phyloP scores from a whole-genome alignment of 257 asterid genomes.

The Penstemon newberryi region DNA sequence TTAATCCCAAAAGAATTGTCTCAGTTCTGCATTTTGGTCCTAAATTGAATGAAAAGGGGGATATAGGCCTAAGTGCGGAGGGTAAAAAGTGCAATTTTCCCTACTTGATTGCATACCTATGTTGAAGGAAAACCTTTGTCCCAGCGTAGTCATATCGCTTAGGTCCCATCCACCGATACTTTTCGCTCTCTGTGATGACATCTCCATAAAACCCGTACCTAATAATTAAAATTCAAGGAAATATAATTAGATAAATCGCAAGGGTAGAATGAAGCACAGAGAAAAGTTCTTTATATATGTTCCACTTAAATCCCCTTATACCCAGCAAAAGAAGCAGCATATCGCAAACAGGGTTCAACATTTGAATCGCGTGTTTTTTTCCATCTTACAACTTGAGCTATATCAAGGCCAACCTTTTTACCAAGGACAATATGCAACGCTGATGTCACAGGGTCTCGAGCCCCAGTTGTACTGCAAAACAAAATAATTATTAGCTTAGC shows the following conservation, averaged over 20 bases:
- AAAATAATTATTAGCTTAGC: constrained; percentile 14
- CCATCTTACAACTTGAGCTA: constrained; percentile 97
- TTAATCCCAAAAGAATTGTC: too few species aligned
- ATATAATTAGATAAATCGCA: constrained; percentile 15
- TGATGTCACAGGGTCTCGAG: constrained; percentile 91
- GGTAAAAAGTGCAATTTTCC: too few species aligned
- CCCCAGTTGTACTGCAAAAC: constrained; percentile 89
- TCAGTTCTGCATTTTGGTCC: too few species aligned
- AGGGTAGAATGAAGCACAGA: constrained; percentile 22
- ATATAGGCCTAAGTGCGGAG: too few species aligned
- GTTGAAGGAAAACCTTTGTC: constrained; percentile 97
- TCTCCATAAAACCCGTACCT: constrained; percentile 99
- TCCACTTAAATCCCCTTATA: constrained; percentile 20
- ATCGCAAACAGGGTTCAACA: constrained; percentile 89
- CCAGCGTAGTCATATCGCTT: constrained; percentile 92
- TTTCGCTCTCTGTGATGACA: constrained; percentile 94
- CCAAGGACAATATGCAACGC: constrained; percentile 94
- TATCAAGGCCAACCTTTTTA: constrained; percentile 77
- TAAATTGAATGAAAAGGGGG: too few species aligned
- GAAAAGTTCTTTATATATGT: neutral
- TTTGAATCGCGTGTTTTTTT: constrained; percentile 61
- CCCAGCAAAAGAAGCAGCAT: constrained; percentile 99
- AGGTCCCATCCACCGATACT: constrained; percentile 98
- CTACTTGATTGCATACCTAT: constrained; percentile 53
- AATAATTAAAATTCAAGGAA: constrained; percentile 23